These are phyloP conservation scores for Geotrichum candidum DNA, from an alignment of 1,139 yeast species.

Conservation along the genomic window DNA sequence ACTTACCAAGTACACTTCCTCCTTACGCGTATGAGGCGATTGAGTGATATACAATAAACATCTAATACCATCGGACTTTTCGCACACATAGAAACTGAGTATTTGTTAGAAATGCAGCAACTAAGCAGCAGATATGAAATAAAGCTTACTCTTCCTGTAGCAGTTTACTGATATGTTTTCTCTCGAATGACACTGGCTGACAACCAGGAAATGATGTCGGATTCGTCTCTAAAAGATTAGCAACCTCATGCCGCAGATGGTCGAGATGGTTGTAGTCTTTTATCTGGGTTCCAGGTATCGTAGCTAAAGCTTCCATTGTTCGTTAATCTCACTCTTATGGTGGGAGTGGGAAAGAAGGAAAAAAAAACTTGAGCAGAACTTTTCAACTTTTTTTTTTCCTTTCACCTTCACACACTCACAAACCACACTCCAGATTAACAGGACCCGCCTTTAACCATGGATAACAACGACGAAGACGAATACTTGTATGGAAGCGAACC, in stretches of 20 bases:
- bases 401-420: background rate
- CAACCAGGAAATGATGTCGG: slow-evolving; percentile 43
- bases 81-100: slow-evolving; percentile 72
- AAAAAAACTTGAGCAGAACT: background rate
- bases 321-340: background rate
- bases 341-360: background rate
- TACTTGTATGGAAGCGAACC: slow-evolving; percentile 76
- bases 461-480: slow-evolving; percentile 62
- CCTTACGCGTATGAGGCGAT: slow-evolving; percentile 33
- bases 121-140: background rate
- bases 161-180: slow-evolving; percentile 64
- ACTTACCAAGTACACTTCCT: slow-evolving; percentile 39
- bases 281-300: slow-evolving; percentile 74
- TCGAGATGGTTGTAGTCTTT: slow-evolving; percentile 36
- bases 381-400: background rate
- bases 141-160: slow-evolving; percentile 46
- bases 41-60: slow-evolving; percentile 74
- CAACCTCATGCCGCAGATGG: slow-evolving; percentile 63
- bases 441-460: slow-evolving; percentile 2
- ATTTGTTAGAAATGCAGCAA: background rate
- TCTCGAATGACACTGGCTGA: slow-evolving; percentile 88
- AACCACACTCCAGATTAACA: background rate
- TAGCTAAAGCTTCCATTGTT: slow-evolving; percentile 50
- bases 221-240: slow-evolving; percentile 50
- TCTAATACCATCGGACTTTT: slow-evolving; percentile 89